Percentiles rank a stretch among this genome's conserved stretches.
phyloP scores from a whole-genome alignment of 164 flowering plant genomes.

The Akebia trifoliata region DNA sequence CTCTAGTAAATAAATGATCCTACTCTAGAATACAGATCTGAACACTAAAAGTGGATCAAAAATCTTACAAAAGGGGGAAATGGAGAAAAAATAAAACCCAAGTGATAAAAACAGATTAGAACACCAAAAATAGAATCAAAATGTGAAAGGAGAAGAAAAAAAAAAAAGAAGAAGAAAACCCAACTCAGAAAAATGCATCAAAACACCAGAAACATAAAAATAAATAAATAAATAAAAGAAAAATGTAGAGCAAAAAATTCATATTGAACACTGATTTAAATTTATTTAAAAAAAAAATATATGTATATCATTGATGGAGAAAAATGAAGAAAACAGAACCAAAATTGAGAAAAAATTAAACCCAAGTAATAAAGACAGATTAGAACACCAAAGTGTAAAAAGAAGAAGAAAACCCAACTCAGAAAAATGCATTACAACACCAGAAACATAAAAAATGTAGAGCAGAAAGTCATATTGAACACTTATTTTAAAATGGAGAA shows the following conservation, averaged over 20 bases:
- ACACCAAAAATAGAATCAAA: neutral
- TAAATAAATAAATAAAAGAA: neutral
- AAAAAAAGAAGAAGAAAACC: neutral
- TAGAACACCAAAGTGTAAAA: no score
- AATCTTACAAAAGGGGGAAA: neutral
- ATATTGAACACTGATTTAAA: neutral
- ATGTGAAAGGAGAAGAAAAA: neutral
- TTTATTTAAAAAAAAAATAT: neutral
- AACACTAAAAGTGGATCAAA: neutral
- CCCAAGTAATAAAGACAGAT: no score
- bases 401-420: no score
- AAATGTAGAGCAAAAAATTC: neutral
- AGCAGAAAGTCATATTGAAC: no score
- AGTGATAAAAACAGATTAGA: constrained; percentile 3
- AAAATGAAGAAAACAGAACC: no score
- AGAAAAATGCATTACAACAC: no score
- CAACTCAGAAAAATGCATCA: neutral
- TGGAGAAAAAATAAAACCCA: neutral
- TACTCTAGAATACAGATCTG: neutral
- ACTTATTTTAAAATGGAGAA: no score
- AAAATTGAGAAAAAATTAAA: no score
- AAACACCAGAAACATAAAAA: neutral
- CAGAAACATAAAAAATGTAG: no score
- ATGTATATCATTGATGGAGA: no score
- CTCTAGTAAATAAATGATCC: neutral